Evolutionary conservation across 2,329 filamentous ascomycete species (phyloP).

Genomic region (Aspergillus melleus): DNA sequence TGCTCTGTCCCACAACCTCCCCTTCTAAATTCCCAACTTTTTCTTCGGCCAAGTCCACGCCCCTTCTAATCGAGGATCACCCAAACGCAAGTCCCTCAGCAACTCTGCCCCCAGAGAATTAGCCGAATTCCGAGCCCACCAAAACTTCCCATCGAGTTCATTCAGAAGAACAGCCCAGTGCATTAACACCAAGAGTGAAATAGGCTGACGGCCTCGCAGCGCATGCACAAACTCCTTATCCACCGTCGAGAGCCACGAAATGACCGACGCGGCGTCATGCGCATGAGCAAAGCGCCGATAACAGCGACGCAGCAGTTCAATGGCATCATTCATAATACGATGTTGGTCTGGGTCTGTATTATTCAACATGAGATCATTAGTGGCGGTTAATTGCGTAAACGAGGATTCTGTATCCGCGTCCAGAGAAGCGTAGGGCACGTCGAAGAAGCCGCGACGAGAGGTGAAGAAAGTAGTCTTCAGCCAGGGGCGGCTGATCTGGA

Average conservation of each 20-base stretch:
- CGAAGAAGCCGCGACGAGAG: slow-evolving; percentile 47
- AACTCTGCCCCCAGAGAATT: slow-evolving; percentile 31
- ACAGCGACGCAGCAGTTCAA: slow-evolving; percentile 29
- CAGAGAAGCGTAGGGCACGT: slow-evolving; percentile 27
- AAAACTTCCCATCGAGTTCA: slow-evolving; percentile 31
- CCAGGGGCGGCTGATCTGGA: slow-evolving; percentile 31
- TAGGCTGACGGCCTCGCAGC: slow-evolving; percentile 29
- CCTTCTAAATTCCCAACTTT: slow-evolving; percentile 27
- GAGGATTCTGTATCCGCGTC: slow-evolving; percentile 29
- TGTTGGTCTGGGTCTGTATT: slow-evolving; percentile 27
- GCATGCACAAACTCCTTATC: slow-evolving; percentile 35
- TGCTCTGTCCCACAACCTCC: too few species aligned
- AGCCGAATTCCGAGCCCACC: slow-evolving; percentile 39
- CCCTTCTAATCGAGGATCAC: slow-evolving; percentile 25
- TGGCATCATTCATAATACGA: slow-evolving; percentile 30
- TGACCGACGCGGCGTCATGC: slow-evolving; percentile 30
- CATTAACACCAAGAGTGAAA: slow-evolving; percentile 35
- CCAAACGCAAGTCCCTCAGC: slow-evolving; percentile 19
- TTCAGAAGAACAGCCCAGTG: slow-evolving; percentile 38
- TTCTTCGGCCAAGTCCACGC: slow-evolving; percentile 32
- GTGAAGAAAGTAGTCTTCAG: slow-evolving; percentile 56
- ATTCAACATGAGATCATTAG: slow-evolving; percentile 32
- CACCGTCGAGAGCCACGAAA: slow-evolving; percentile 35
- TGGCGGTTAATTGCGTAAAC: slow-evolving; percentile 25
- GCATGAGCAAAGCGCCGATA: slow-evolving; percentile 26